Percentiles rank a stretch among this genome's conserved stretches.
These are phyloP conservation scores for Russula sp. DNA, from an alignment of 768 basidiomycete genomes.

Conservation along the genomic window DNA sequence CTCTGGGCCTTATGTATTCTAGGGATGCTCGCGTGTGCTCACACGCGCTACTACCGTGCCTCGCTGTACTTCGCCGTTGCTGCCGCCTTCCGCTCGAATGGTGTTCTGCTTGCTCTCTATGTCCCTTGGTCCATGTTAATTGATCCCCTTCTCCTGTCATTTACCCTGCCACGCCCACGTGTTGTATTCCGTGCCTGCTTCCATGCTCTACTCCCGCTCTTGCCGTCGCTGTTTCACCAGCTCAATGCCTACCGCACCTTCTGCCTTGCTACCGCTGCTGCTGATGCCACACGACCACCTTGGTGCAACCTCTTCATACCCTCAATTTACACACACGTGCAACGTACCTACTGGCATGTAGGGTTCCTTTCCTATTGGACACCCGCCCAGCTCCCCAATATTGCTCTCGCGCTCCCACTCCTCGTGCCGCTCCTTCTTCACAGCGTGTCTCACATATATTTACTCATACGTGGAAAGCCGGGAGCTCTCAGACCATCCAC, in stretches of 20 bases:
- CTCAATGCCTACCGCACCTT: slow-evolving; percentile 55
- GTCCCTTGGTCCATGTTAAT: slow-evolving; percentile 65
- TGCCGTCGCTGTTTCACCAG: slow-evolving; percentile 72
- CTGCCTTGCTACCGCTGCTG: slow-evolving; percentile 38
- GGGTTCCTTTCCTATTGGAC: slow-evolving; percentile 90
- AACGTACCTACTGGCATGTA: slow-evolving; percentile 75
- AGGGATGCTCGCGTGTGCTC: slow-evolving; percentile 57
- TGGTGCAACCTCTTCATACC: slow-evolving; percentile 69
- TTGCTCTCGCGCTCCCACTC: slow-evolving; percentile 69
- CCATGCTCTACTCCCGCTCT: slow-evolving; percentile 41
- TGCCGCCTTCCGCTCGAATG: slow-evolving; percentile 67
- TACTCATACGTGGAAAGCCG: not conserved
- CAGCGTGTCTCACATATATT: slow-evolving; percentile 26
- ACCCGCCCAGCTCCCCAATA: slow-evolving; percentile 75
- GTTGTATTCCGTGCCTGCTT: slow-evolving; percentile 32
- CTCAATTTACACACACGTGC: slow-evolving; percentile 75
- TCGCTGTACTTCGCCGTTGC: slow-evolving; percentile 59
- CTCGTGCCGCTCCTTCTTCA: slow-evolving; percentile 42
- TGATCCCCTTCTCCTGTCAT: slow-evolving; percentile 38
- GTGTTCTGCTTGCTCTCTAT: slow-evolving; percentile 68
- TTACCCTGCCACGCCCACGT: slow-evolving; percentile 30
- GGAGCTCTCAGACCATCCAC: not conserved
- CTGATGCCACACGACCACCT: slow-evolving; percentile 20
- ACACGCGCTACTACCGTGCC: slow-evolving; percentile 45
- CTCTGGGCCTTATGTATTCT: not conserved